phyloP scores from a whole-genome alignment of 2,329 filamentous ascomycete genomes.

The Coniella lustricola region DNA sequence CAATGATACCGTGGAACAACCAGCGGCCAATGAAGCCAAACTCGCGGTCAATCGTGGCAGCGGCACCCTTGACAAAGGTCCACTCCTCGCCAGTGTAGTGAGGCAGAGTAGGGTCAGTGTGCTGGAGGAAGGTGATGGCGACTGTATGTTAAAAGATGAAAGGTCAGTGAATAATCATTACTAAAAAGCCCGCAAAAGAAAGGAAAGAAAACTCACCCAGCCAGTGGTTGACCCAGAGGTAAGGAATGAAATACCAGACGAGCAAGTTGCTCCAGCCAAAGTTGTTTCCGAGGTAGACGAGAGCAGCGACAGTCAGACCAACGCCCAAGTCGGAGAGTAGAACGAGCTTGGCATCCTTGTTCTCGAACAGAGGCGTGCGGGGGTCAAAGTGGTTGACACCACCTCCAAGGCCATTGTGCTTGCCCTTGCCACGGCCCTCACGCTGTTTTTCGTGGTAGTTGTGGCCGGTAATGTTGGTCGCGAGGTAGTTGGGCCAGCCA shows the following conservation, averaged over 20 bases:
- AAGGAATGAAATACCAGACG: slow-evolving; percentile 93
- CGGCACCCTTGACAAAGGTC: slow-evolving; percentile 90
- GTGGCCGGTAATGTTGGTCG: slow-evolving; percentile 92
- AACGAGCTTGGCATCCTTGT: slow-evolving; percentile 83
- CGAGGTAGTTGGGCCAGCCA: slow-evolving; percentile 88
- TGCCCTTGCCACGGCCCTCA: slow-evolving; percentile 90
- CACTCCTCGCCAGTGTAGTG: slow-evolving; percentile 83
- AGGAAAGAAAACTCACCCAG: slow-evolving; percentile 61
- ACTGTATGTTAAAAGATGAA: slow-evolving; percentile 43
- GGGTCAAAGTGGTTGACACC: slow-evolving; percentile 97
- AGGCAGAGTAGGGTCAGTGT: slow-evolving; percentile 89
- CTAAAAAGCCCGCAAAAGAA: not conserved
- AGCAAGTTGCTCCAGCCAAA: slow-evolving; percentile 82
- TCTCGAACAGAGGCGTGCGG: slow-evolving; percentile 81
- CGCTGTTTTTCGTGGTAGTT: slow-evolving; percentile 85
- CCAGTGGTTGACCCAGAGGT: slow-evolving; percentile 99
- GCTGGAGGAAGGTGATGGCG: slow-evolving; percentile 94
- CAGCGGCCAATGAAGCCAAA: slow-evolving; percentile 92
- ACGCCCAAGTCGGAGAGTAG: slow-evolving; percentile 80
- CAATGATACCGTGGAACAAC: slow-evolving; percentile 90
- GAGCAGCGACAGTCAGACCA: slow-evolving; percentile 49
- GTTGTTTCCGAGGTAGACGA: slow-evolving; percentile 64
- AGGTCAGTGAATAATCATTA: slow-evolving; percentile 1
- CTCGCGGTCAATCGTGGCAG: slow-evolving; percentile 93
- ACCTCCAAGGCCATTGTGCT: slow-evolving; percentile 70